These are phyloP conservation scores for Entomophthora muscae DNA, from an alignment of 371 early-diverging fungal genomes.

Conservation along the genomic window DNA sequence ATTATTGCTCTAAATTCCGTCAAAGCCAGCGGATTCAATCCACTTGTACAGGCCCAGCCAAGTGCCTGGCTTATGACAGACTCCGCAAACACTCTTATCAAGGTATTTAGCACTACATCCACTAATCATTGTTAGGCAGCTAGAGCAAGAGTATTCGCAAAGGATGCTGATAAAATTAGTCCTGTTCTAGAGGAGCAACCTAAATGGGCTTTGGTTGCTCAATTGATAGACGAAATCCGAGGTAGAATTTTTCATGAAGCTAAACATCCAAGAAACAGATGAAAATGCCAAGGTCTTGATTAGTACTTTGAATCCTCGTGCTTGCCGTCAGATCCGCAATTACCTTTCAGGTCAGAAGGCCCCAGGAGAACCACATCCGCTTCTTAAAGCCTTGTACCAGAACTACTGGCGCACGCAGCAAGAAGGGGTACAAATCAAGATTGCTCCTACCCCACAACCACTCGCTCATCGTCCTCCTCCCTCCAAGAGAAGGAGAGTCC, in stretches of 20 bases:
- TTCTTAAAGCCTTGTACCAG: not conserved
- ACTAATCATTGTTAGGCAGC: not conserved
- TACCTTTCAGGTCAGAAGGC: constrained; percentile 19
- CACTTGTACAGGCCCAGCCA: constrained; percentile 11
- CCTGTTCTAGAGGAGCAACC: constrained; percentile 77
- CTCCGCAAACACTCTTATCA: constrained; percentile 57
- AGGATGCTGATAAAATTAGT: constrained; percentile 25
- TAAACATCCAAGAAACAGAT: no score
- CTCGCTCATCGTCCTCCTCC: constrained; percentile 23
- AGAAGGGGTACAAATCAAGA: not conserved
- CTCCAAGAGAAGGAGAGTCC: constrained; percentile 57
- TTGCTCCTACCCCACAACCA: not conserved
- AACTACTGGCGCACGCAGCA: not conserved
- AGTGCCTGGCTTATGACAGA: constrained; percentile 74
- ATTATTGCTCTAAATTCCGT: constrained; percentile 36
- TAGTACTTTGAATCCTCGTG: constrained; percentile 47
- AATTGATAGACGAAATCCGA: constrained; percentile 59
- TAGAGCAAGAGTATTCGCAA: not conserved
- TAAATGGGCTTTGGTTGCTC: constrained; percentile 63
- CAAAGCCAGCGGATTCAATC: constrained; percentile 15
- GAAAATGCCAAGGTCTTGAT: constrained; percentile 28
- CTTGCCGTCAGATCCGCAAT: constrained; percentile 41
- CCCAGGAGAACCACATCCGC: not conserved
- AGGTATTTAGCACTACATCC: constrained; percentile 17
- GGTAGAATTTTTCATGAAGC: not conserved